A percentile compares a stretch with the other conserved stretches of the same genome.
phyloP scores from a whole-genome alignment of 768 basidiomycete genomes.

The Cantharellus cinnabarinus region DNA sequence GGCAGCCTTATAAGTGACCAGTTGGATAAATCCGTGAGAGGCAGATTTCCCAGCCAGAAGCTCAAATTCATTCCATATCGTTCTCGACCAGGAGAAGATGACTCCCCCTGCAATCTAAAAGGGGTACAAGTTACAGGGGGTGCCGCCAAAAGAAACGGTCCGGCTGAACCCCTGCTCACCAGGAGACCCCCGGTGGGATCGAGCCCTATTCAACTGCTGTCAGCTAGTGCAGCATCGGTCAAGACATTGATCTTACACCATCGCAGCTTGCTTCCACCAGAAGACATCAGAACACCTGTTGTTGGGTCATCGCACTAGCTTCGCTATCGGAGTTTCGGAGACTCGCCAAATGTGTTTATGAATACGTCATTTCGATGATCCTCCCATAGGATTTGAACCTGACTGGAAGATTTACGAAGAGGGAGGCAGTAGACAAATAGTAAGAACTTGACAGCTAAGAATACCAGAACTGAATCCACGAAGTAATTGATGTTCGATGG shows the following conservation, averaged over 20 bases:
- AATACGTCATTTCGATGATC: conserved; percentile 90
- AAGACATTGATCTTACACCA: conserved; percentile 44
- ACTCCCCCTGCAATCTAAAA: conserved; percentile 58
- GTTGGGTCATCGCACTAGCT: no score
- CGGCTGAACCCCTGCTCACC: conserved; percentile 18
- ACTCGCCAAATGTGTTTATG: conserved; percentile 54
- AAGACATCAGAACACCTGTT: conserved; percentile 62
- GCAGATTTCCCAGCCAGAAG: conserved; percentile 84
- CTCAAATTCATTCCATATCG: conserved; percentile 63
- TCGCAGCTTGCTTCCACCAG: conserved; percentile 52
- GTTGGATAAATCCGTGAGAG: conserved; percentile 72
- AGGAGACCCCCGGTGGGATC: conserved; percentile 64
- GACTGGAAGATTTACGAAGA: conserved; percentile 62
- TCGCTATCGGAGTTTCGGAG: no score
- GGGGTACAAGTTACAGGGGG: neutral
- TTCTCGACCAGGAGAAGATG: conserved; percentile 54
- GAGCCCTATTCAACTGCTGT: conserved; percentile 25
- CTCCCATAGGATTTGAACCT: conserved; percentile 90
- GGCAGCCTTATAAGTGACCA: conserved; percentile 79
- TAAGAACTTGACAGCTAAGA: conserved; percentile 54
- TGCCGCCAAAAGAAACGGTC: neutral
- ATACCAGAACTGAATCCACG: neutral
- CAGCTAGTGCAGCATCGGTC: conserved; percentile 18
- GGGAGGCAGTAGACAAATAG: conserved; percentile 78
- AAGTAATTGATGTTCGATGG: neutral